Evolutionary conservation across 129 eudicot species (phyloP), one percentile per base, ranked within the genome.

Genomic region (Solidago caesia): DNA sequence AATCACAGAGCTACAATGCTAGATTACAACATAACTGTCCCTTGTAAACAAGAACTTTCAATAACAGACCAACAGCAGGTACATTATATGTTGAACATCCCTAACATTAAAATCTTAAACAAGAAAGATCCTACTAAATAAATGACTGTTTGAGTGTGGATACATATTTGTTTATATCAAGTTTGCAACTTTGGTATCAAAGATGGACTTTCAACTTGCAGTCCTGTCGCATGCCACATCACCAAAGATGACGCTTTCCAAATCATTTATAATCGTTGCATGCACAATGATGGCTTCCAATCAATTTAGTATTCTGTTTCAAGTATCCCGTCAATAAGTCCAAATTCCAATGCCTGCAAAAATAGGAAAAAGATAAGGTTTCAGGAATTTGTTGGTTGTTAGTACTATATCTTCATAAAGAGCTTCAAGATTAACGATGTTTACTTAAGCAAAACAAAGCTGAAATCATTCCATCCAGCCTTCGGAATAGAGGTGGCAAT

Each of bases 281-380:
- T 15, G 71, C 63, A 60, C 70, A 49, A 62, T 66, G 65, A 9
- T 7, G 16, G 15, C 41, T 60, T 9, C 15, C 48, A 39, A 64
- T 33, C 65, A 53, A 46, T 57, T 76, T 71, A 93, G 84, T 88
- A 86, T 67, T 90, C 92, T 0, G 97, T 93, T 84, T 93, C 97
- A 53, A 93, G 67, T 52, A 88, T 62, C 64, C 97, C 98, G 63
- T 93, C 98, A 68, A 93, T 87, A 16, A 93, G 96, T 57, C 97
- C 98, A 73, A 94, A 90, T 71, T 94, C 98, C 85, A 94, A 80
- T 7, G 98, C 98, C 97, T 93, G 94, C 82, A 82, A 58, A 73
- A 80, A 45, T 77, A 77, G 44, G 56, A 27, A 49, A 51, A 44
- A 44, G 11, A 10, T 26, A 52, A 29, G 60, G 47, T 43, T n/a